Percentiles rank a stretch among this genome's conserved stretches.
phyloP scores from a whole-genome alignment of 2,329 filamentous ascomycete genomes.

The Colletotrichum sp. region DNA sequence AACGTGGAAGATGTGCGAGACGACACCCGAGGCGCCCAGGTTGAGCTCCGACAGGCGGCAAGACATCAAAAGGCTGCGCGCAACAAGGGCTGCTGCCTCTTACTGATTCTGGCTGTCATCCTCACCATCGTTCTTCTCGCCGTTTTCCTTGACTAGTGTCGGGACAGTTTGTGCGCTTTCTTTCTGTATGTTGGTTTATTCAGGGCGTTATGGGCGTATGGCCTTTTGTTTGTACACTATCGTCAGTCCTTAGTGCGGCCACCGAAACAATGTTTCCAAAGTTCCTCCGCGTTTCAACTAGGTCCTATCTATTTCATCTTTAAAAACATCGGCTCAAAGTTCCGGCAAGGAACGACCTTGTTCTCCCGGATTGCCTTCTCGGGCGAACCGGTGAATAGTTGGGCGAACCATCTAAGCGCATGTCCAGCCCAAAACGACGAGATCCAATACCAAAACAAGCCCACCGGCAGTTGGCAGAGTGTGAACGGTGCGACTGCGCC shows the following conservation, averaged over 20 bases:
- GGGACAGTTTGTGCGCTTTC: background rate
- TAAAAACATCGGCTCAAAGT: background rate
- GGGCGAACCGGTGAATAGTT: background rate
- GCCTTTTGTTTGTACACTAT: conserved; percentile 18
- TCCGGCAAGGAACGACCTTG: background rate
- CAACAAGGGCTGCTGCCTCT: conserved; percentile 90
- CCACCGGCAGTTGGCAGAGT: conserved; percentile 40
- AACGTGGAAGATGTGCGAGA: conserved; percentile 85
- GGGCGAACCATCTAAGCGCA: background rate
- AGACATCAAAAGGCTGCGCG: conserved; percentile 95
- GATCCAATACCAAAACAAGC: conserved; percentile 46
- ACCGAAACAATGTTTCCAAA: background rate
- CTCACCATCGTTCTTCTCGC: conserved; percentile 89
- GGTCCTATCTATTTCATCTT: background rate
- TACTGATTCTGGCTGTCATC: conserved; percentile 88
- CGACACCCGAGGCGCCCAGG: conserved; percentile 84
- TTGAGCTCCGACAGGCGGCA: conserved; percentile 84
- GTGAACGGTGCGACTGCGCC: conserved; percentile 33
- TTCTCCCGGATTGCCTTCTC: background rate
- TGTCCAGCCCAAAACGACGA: conserved; percentile 25
- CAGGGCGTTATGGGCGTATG: conserved; percentile 10
- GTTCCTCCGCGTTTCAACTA: background rate
- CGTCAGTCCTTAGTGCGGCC: background rate
- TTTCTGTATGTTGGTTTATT: conserved; percentile 1
- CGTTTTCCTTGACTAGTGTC: conserved; percentile 71